phyloP scores from a whole-genome alignment of 306 rosid genomes.

The Comarum palustre region DNA sequence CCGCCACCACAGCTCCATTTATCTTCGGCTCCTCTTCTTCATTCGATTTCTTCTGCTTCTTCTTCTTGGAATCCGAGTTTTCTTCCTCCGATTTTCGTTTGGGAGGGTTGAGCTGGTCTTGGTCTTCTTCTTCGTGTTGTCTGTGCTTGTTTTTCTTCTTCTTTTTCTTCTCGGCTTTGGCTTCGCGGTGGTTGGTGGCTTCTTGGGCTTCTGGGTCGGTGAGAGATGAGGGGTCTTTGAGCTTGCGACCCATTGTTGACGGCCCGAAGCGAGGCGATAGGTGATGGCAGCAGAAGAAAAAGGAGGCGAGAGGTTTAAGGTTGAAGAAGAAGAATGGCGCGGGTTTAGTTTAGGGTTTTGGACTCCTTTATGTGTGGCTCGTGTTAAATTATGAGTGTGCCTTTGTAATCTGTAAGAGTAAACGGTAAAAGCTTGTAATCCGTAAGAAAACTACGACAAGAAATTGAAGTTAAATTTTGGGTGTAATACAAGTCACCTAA shows the following conservation, averaged over 20 bases:
- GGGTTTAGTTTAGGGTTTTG: conserved; percentile 61
- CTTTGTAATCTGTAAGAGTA: neutral
- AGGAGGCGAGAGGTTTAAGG: conserved; percentile 24
- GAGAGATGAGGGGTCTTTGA: conserved; percentile 31
- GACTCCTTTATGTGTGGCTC: neutral
- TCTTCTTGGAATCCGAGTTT: conserved; percentile 16
- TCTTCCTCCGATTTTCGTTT: conserved; percentile 49
- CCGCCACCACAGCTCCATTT: neutral
- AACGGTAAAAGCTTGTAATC: neutral
- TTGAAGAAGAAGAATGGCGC: neutral
- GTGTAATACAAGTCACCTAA: no score
- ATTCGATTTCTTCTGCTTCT: conserved; percentile 31
- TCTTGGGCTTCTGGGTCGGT: conserved; percentile 42
- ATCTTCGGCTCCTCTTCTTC: conserved; percentile 15
- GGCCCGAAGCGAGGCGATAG: conserved; percentile 9
- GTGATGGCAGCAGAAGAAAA: conserved; percentile 5
- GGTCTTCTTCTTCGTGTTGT: conserved; percentile 17
- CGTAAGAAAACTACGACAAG: no score
- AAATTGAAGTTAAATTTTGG: no score
- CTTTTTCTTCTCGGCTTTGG: conserved; percentile 49
- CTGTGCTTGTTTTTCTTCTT: conserved; percentile 30
- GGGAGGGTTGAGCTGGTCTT: conserved; percentile 40
- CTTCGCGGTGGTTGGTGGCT: conserved; percentile 18
- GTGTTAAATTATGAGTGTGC: neutral
- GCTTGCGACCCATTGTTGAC: conserved; percentile 64